Evolutionary conservation across 495 filamentous ascomycete genomes (phyloP), one percentile per base, ranked within the genome.

Genomic region (Ramalina peruviana): DNA sequence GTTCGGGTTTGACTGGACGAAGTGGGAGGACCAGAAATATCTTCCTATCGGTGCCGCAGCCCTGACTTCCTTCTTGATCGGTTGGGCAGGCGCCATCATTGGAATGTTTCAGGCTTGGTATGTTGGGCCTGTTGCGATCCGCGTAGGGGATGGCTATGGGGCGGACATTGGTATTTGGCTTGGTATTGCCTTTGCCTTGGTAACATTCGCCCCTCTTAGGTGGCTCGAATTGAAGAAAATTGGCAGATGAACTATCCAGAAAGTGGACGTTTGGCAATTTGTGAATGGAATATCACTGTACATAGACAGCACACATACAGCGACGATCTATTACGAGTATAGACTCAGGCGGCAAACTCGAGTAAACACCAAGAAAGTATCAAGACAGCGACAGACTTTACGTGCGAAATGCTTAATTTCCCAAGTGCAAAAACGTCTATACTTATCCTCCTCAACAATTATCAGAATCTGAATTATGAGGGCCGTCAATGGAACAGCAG

Each of bases 51-150:
- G 80, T 0, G 54, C 74, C 30, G 79, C 80, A 3, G 80, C 80
- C 5, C 51, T 79, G 37, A 53, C 60, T 0, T 68, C 77, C 9
- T 83, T 81, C 54, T 48, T 78, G 16, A 50, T 82, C n/a, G 80
- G 79, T 0, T 82, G 79, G 79, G 67, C 65, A 2, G 80, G 80
- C 0, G 75, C 77, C 0, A 68, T 83, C 26, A 56, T 84, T 11
- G 75, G 73, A 26, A 82, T 83, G 79, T 66, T 69, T 43, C 74
- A 83, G 63, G 60, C 67, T 11, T 83, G 71, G 65, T 82, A 70
- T 55, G 62, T 70, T 36, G 80, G 80, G 0, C 77, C 74, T 0
- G 58, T 84, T 53, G 79, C 77, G 13, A 56, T 52, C 23, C 49
- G 66, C 52, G 61, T 72, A 10, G 65, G 69, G 39, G 58, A 59